Evolutionary conservation across 2,329 filamentous ascomycete genomes (phyloP), one percentile per base, ranked within the genome.

Genomic region (Volutella citrinella): DNA sequence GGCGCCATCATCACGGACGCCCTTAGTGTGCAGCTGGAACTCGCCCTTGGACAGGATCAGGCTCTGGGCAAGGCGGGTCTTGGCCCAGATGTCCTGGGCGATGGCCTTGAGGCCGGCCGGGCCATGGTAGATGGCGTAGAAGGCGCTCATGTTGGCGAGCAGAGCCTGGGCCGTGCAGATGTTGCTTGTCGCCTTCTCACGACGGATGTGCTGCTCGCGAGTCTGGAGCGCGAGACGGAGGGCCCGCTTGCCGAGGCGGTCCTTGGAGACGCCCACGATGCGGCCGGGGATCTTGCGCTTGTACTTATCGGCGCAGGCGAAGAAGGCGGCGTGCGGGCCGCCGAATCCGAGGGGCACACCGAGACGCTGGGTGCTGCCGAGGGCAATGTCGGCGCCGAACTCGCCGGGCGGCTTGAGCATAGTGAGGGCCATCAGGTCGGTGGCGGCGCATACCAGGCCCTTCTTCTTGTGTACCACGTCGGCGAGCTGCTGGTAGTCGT

Each of bases 131-230:
- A 96, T 74, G 32, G 89, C 90, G 59, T 95, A 97, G 66, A 96
- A 83, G 32, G 91, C 87, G 51, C 80, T 90, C 87, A 96, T 96
- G 62, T 97, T 97, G 25, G 91, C 91, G 28, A 96, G 72, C 19
- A 97, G 69, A 7, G 91, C 91, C 65, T 97, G 91, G 2, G 91
- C 90, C 2, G 91, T 97, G 69, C 91, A 96, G 38, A 97, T 90
- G 59, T 97, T 96, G 70, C 89, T 95, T 3, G 91, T 96, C 2
- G 91, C 91, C 74, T 96, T 96, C 61, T 97, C 91, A 54, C 91
- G 80, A 45, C 91, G 79, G 59, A 96, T 96, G 60, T 97, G 91
- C 69, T 97, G 91, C 67, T 97, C 91, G 52, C 91, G 77, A 7
- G 91, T 97, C 66, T 97, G 90, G 30, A 96, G 69, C 14, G 90